Base-by-base conservation (phyloP, 345 rosid genomes). In the Crucihimalaya himalaica region DNA sequence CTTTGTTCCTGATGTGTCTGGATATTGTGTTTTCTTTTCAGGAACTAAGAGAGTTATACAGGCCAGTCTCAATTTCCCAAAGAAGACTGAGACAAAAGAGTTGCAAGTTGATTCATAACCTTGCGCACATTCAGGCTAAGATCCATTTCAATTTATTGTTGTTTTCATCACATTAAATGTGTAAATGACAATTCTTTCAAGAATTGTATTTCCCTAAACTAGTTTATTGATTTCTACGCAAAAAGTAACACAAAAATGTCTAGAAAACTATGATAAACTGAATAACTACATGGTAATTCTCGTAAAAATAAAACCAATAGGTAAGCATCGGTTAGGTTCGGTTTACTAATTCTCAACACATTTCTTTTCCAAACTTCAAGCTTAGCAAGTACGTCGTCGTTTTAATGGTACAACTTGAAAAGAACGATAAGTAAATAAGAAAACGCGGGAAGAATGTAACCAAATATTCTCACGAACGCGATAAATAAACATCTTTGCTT, bases 21-120 rank as follows among this genome's bases (percentile, higher is more conserved):
- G 8, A 21, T 18, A 52, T 34, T 55, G 29, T 75, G 63, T 52
- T 19, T 46, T 39, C 2, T 18, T 63, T 47, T 29, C 88, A 87
- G 97, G 62, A 48, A 37, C 85, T 13, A 82, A 86, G 87, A 87
- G 86, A 86, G 84, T 81, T 46, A 79, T 84, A 54, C 97, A 93
- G 79, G 62, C 89, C 18, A 66, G 83, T 54, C 90, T 93, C 28
- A 73, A 51, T 71, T 86, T 91, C 77, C 29, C 73, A 18, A 89
- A 83, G 81, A 75, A 84, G 71, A 60, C 45, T 50, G 73, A 87
- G 1, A 82, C 82, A 29, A 56, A 73, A 34, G 68, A 80, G 28
- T 65, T 78, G 71, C 75, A 76, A 78, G 84, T 81, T 77, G 85
- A 84, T 25, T 65, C 58, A 51, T 77, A 77, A 54, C 57, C 14